Conservation (phyloP, 2,329 filamentous ascomycete genomes). For the Aspergillus texensis region DNA sequence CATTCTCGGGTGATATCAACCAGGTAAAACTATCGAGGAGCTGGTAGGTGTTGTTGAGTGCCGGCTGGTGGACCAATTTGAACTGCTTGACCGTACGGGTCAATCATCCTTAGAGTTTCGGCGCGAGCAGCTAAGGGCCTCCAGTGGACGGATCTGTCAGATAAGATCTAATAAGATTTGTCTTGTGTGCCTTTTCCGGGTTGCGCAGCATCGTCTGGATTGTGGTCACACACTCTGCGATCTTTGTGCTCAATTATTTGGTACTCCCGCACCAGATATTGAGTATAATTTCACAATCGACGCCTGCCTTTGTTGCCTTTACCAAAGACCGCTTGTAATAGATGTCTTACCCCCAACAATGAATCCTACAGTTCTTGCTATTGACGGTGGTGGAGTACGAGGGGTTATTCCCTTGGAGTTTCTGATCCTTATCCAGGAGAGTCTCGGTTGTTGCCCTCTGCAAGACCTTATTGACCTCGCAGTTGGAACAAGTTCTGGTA, state of each 20-base stretch:
- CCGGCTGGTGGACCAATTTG: too few relatives aligned
- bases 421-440: slow-evolving; percentile 18
- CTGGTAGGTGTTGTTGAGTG: too few relatives aligned
- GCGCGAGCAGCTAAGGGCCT: too few relatives aligned
- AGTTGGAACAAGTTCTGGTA: slow-evolving; percentile 20
- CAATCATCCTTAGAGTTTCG: too few relatives aligned
- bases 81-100: too few relatives aligned
- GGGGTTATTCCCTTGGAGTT: slow-evolving; percentile 18
- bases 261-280: slow-evolving; percentile 1
- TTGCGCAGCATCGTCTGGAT: not conserved
- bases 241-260: slow-evolving; percentile 23
- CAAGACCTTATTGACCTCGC: slow-evolving; percentile 19
- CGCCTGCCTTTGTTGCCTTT: not conserved
- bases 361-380: not conserved
- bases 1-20: too few relatives aligned
- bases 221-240: slow-evolving; percentile 20
- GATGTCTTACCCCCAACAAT: not conserved
- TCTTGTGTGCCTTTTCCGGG: too few relatives aligned
- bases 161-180: too few relatives aligned
- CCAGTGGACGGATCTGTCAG: too few relatives aligned
- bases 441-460: slow-evolving; percentile 13
- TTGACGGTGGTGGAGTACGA: not conserved
- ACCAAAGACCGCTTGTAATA: not conserved
- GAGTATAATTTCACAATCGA: slow-evolving; percentile 22
- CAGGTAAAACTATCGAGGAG: too few relatives aligned